phyloP scores from a whole-genome alignment of 495 filamentous ascomycete genomes.

The Jackrogersella multiformis region DNA sequence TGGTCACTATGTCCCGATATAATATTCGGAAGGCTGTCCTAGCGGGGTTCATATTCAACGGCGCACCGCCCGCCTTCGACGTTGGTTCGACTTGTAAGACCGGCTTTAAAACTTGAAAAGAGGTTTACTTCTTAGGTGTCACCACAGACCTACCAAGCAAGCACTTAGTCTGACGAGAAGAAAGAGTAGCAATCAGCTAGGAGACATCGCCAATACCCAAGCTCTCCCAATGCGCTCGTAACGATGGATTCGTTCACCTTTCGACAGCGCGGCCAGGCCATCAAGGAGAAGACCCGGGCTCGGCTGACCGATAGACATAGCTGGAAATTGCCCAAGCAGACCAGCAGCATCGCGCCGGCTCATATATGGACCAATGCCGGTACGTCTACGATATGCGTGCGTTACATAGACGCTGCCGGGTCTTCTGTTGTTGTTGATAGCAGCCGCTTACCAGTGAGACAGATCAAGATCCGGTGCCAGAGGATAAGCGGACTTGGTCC shows the following conservation, averaged over 20 bases:
- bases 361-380: constrained; percentile 47
- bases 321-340: constrained; percentile 48
- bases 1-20: constrained; percentile 1
- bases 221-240: not conserved
- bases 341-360: constrained; percentile 45
- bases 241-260: constrained; percentile 30
- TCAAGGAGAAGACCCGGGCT: constrained; percentile 34
- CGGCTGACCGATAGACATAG: constrained; percentile 38
- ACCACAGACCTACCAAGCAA: too few relatives aligned
- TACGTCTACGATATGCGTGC: constrained; percentile 8
- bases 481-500: constrained; percentile 46
- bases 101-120: not conserved
- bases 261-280: constrained; percentile 30
- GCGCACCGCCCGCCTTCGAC: not conserved
- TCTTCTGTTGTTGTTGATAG: not conserved
- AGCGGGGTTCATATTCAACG: constrained; percentile 6
- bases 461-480: constrained; percentile 48
- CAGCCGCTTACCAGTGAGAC: not conserved
- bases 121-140: not conserved
- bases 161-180: not conserved
- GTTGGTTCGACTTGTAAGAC: not conserved
- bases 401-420: not conserved
- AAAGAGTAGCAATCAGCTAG: not conserved
- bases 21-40: not conserved
- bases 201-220: not conserved